Base-by-base conservation (phyloP, 2,329 filamentous ascomycete species). In the Decorospora gaudefroyi region DNA sequence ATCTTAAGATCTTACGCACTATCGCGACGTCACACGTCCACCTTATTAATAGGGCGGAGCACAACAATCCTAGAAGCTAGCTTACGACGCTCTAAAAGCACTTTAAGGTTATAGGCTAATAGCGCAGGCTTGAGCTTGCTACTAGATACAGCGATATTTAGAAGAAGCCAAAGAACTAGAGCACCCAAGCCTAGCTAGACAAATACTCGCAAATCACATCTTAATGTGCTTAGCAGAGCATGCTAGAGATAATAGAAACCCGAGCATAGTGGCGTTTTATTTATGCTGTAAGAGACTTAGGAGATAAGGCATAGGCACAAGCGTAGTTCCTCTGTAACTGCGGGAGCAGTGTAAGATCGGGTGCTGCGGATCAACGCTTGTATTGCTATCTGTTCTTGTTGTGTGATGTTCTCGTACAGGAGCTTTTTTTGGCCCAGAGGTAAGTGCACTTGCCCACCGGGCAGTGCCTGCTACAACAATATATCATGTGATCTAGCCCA, bases 1-100 rank as follows among this genome's bases (percentile, higher is more conserved):
- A 38, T 11, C 35, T 38, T 38, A n/a, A 38, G 15, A 29, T 29
- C n/a, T 23, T 29, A 16, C 21, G 35, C 7, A 29, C 15, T 11
- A 16, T 38, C 12, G 22, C 21, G 25, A 4, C 4, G 12, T 35
- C n/a, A 12, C 25, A 35, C 13, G 21, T 35, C 3, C 15, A 35
- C 13, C 32, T 35, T n/a, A 35, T 35, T n/a, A 3, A 12, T 4
- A 10, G 26, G 1, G 21, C 26, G 9, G 22, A 35, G n/a, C n/a
- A n/a, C n/a, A n/a, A n/a, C n/a, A n/a, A n/a, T n/a, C 1, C 15
- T 35, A 2, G 13, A 35, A 21, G 32, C 26, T 1, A 8, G 22
- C 1, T n/a, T 35, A 35, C 32, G n/a, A 26, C 21, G 2, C 32
- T 35, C 15, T 11, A 35, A 22, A 13, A 26, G 25, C n/a, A 35